phyloP scores from a whole-genome alignment of 441 rosid genomes.

The Rhodomyrtus psidioides region DNA sequence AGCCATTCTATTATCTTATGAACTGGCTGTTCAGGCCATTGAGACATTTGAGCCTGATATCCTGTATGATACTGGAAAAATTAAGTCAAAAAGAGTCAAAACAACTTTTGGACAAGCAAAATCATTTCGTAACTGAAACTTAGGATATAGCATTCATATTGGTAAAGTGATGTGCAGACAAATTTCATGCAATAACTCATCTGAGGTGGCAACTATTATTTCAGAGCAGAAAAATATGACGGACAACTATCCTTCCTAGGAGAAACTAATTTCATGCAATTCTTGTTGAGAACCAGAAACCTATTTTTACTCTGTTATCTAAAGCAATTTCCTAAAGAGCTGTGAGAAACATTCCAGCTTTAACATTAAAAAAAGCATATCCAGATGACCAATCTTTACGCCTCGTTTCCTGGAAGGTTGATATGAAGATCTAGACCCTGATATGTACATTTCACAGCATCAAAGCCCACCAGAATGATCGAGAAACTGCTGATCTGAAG shows the following conservation, averaged over 20 bases:
- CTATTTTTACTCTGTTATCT: not conserved
- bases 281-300: not conserved
- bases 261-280: not conserved
- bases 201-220: not conserved
- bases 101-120: not conserved
- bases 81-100: conserved; percentile 9
- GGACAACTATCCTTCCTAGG: not conserved
- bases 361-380: not conserved
- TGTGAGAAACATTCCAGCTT: not conserved
- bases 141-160: not conserved
- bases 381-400: not conserved
- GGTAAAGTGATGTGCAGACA: not conserved
- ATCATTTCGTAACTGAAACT: not conserved
- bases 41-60: conserved; percentile 89
- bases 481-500: not conserved
- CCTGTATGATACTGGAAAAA: conserved; percentile 77
- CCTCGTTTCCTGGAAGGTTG: not conserved
- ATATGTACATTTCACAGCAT: not conserved
- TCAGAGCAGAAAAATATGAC: not conserved
- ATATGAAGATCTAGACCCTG: not conserved
- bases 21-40: conserved; percentile 92
- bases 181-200: not conserved
- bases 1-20: conserved; percentile 70
- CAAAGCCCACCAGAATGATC: not conserved
- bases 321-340: not conserved